Conservation (phyloP, 352 stramenopile species). For the Pythium guiyangense region DNA sequence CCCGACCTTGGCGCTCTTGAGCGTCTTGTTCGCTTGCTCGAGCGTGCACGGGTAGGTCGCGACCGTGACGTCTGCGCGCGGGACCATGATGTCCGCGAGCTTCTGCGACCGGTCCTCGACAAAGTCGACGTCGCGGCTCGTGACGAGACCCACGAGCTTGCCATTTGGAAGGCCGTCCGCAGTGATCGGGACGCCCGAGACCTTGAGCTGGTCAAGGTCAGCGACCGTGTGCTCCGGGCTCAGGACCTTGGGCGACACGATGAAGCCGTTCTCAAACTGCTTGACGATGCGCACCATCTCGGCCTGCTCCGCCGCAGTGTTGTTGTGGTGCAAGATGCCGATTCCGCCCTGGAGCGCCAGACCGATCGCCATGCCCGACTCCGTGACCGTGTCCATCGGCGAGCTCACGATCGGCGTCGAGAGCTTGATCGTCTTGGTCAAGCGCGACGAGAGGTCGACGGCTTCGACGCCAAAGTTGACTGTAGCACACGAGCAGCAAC, state of each 20-base stretch:
- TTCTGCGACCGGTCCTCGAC: conserved; percentile 85
- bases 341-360: conserved; percentile 98
- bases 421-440: conserved; percentile 92
- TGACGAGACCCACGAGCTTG: conserved; percentile 97
- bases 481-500: conserved; percentile 8
- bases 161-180: conserved; percentile 93
- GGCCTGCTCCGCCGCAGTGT: conserved; percentile 92
- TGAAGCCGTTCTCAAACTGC: conserved; percentile 99
- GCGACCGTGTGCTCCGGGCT: conserved; percentile 89
- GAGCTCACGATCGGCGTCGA: conserved; percentile 94
- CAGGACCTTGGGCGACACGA: conserved; percentile 95
- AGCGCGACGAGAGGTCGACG: conserved; percentile 88
- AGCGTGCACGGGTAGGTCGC: conserved; percentile 92
- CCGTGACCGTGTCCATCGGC: conserved; percentile 99
- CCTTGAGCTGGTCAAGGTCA: conserved; percentile 93
- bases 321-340: conserved; percentile 99
- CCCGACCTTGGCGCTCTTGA: conserved; percentile 97
- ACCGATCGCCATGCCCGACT: conserved; percentile 97
- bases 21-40: conserved; percentile 93
- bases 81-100: conserved; percentile 76
- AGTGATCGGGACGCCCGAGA: conserved; percentile 97
- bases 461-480: conserved; percentile 93
- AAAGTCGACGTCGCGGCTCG: conserved; percentile 97
- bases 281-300: conserved; percentile 92
- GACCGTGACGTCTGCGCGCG: conserved; percentile 78